Conservation (phyloP, 352 stramenopile species). For the Saprolegnia diclina region DNA sequence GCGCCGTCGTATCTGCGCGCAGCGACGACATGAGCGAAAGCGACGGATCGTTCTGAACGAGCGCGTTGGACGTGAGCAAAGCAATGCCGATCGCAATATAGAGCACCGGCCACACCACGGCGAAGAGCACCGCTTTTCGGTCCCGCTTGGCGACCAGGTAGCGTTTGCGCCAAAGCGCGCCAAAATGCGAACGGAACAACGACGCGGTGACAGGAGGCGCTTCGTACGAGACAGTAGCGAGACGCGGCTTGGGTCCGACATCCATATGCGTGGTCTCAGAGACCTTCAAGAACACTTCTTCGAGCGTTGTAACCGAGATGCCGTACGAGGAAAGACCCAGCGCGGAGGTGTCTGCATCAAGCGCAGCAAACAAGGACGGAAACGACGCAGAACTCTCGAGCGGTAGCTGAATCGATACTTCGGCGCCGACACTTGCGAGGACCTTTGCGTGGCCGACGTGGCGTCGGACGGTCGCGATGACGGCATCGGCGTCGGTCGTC, state of each 20-base stretch:
- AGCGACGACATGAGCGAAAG: conserved; percentile 33
- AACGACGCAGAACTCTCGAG: conserved; percentile 55
- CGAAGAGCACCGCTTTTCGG: conserved; percentile 66
- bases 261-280: conserved; percentile 35
- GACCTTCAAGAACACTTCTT: conserved; percentile 89
- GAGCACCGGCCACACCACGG: conserved; percentile 55
- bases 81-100: conserved; percentile 63
- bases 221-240: neutral
- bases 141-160: conserved; percentile 50
- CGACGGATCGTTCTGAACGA: conserved; percentile 48
- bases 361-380: conserved; percentile 56
- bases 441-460: conserved; percentile 40
- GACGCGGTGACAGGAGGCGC: neutral
- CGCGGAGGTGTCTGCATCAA: conserved; percentile 42
- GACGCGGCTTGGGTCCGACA: neutral
- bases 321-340: conserved; percentile 53
- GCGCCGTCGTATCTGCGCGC: conserved; percentile 38
- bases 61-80: conserved; percentile 45
- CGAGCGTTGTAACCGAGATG: conserved; percentile 79
- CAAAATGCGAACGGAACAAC: conserved; percentile 44
- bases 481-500: conserved; percentile 20
- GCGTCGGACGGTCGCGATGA: conserved; percentile 24
- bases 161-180: conserved; percentile 55
- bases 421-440: conserved; percentile 60
- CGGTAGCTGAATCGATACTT: conserved; percentile 72